Evolutionary conservation across 2,329 filamentous ascomycete genomes (phyloP), one percentile per base, ranked within the genome.

Genomic region (Leptographium radiaticola): DNA sequence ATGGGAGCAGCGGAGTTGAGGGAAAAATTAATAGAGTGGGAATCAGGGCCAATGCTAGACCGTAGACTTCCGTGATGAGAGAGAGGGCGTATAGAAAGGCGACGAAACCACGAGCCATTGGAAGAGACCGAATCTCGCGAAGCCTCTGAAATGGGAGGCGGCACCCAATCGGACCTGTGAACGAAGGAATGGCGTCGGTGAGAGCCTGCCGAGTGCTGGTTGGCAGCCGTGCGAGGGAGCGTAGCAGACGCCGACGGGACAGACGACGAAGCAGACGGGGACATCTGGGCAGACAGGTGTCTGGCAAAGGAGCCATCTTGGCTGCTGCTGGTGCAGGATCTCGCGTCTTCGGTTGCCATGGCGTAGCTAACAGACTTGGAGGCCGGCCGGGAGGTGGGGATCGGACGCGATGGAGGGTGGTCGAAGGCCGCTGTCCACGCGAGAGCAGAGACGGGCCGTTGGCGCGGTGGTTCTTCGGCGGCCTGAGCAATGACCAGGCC

Each of bases 101-200:
- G 80, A 60, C 80, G 79, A 59, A 89, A 80, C 86, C 86, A 90
- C 33, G 84, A 87, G 53, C 79, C 73, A 62, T 72, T 76, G 38
- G 80, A 83, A 16, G 80, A 83, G 38, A 75, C 61, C 4, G 81
- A 84, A 61, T 81, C 77, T 58, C 79, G 71, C 42, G 68, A 64
- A 59, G 67, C 68, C 56, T 81, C 76, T 13, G 66, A 64, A 49
- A 68, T 67, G 25, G 67, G 65, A 20, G 66, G 62, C 31, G 67
- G 63, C 34, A 64, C 59, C 47, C 63, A 60, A 45, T 76, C 73
- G 42, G 62, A 62, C 38, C 65, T 65, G 53, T 67, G 70, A 50
- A 70, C 66, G 44, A 72, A 65, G 1, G 74, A 74, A 30, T 70
- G 71, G 51, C 74, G 71, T 55, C 71, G 68, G 56, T 64, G 64